Base-by-base conservation (phyloP, 2,329 filamentous ascomycete genomes). In the Sporothrix dimorphospora region DNA sequence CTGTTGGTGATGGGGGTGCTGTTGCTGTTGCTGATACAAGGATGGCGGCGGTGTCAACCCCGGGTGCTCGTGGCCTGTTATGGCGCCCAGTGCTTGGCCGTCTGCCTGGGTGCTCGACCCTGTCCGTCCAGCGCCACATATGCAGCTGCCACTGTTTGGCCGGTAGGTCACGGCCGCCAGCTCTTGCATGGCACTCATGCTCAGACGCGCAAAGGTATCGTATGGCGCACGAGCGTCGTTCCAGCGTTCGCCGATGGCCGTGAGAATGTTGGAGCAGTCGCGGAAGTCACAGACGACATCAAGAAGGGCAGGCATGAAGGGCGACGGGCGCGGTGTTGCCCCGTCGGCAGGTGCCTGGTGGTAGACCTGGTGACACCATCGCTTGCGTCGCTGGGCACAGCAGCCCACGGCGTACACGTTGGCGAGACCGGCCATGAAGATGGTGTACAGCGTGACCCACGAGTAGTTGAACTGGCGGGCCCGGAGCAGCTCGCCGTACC, bases 241-340 rank as follows among this genome's bases (percentile, higher is more conserved):
- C 74, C 75, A 76, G n/a, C 75, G 69, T 61, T 75, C 75, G 47
- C 73, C 74, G 14, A 76, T 76, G 34, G 74, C 75, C 11, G 71
- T 74, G 27, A 76, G n/a, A 5, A 76, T 72, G 51, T 75, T 75
- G 4, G 75, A 75, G 65, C 75, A 76, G n/a, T 74, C 71, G 0
- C 75, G 71, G 14, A 74, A 69, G 24, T 73, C 72, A 6, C 71
- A 72, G n/a, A 75, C 47, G 0, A 75, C 72, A 8, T 71, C 65
- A 3, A 75, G 34, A 5, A 73, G 42, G 3, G 72, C 49, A 1
- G 75, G 75, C 24, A 75, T 53, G 19, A 75, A 69, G 9, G 57
- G 69, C 9, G n/a, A 12, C 21, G 57, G 19, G 19, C 57, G 30
- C 11, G 34, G 30, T 8, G 57, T 40, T 5, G 40, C 57, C 9